Base-by-base conservation (phyloP, 2,329 filamentous ascomycete species). In the Phaeoacremonium minimum region DNA sequence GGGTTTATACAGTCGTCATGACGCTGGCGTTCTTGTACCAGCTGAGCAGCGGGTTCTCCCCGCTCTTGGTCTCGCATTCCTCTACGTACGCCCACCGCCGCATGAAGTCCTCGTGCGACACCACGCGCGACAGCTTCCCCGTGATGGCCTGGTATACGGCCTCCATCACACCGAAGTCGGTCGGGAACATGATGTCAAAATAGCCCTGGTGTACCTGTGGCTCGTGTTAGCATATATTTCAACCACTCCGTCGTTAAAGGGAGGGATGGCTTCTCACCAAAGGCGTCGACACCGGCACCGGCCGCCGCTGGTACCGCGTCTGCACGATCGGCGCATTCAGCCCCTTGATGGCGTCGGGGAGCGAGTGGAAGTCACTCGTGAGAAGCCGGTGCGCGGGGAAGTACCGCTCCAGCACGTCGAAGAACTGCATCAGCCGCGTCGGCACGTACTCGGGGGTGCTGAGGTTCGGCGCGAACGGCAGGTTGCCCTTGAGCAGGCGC, bases 181-280 rank as follows among this genome's bases (percentile, higher is more conserved):
- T 98, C 1, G 93, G 93, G 66, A 98, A 98, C 56, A 98, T 82
- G 51, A 98, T 96, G 58, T 98, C 94, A 57, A 98, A 98, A 64
- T 95, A 97, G 31, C 93, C 94, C 67, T 98, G 94, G 59, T 97
- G 90, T 32, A 96, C 87, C 87, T 94, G 9, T 7, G 2, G 22
- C 22, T n/a, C 9, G 9, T n/a, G n/a, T n/a, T n/a, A n/a, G n/a
- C 6, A 16, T 20, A n/a, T n/a, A 19, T 19, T 7, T n/a, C 2
- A 28, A 28, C 14, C 11, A 33, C 38, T n/a, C n/a, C n/a, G n/a
- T n/a, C n/a, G n/a, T 8, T 11, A 17, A 11, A n/a, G 13, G 13
- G 8, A n/a, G 11, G 12, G 65, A n/a, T n/a, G n/a, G n/a, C n/a
- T n/a, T n/a, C 83, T 64, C 69, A 95, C 93, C 58, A 95, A 75